These are phyloP conservation scores for thale cress (Arabidopsis thaliana) DNA, from an alignment of 345 rosid species.

Conservation along the genomic window DNA sequence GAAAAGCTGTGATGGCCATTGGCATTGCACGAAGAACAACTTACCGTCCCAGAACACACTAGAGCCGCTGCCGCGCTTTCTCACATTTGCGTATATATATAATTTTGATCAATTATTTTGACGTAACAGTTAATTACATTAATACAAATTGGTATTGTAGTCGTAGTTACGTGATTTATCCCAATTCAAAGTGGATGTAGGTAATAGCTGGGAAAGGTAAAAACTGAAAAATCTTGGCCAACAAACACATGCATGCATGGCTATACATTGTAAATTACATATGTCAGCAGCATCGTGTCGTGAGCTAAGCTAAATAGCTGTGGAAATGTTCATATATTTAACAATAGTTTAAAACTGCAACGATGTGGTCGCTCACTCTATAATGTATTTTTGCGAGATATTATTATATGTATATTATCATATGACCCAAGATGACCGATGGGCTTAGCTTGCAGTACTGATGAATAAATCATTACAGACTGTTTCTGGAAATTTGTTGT, in stretches of 20 bases:
- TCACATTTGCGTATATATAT: slow-evolving; percentile 16
- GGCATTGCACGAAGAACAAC: slow-evolving; percentile 40
- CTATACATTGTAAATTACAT: background rate
- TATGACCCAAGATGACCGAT: slow-evolving; percentile 24
- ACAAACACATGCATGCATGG: slow-evolving; percentile 16
- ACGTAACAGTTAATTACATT: background rate
- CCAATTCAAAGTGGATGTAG: background rate
- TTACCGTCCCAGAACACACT: slow-evolving; percentile 26
- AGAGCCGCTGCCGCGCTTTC: slow-evolving; percentile 18
- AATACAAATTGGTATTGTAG: background rate
- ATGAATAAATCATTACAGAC: slow-evolving; percentile 26
- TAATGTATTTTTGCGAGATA: background rate
- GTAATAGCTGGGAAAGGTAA: slow-evolving; percentile 20
- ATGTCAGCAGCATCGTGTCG: background rate
- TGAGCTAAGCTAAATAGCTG: background rate
- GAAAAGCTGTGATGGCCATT: slow-evolving; percentile 43
- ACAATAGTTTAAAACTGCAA: slow-evolving; percentile 4
- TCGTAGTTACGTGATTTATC: slow-evolving; percentile 12
- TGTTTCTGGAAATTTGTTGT: slow-evolving; percentile 14
- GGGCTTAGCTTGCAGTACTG: slow-evolving; percentile 14
- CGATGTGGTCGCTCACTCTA: background rate
- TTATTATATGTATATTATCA: background rate
- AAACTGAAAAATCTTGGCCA: slow-evolving; percentile 15
- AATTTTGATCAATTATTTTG: background rate
- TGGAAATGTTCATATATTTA: background rate